Base-by-base conservation (phyloP, 805 yeast species). In the Danielia reshetovae region DNA sequence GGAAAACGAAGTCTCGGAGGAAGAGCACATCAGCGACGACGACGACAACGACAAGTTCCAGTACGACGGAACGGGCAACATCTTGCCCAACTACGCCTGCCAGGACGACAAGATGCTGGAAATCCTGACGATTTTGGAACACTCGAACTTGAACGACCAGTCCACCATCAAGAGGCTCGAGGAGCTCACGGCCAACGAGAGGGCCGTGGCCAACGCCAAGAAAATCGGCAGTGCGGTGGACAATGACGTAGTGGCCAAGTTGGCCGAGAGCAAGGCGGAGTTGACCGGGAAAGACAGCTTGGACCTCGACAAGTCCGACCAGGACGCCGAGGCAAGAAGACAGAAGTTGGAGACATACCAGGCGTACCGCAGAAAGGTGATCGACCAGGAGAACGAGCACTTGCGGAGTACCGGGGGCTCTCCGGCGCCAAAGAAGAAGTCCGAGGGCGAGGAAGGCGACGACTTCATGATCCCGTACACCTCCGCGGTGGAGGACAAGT, bases 391-490 rank as follows among this genome's bases (percentile, higher is more conserved):
- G 40, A 71, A 77, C 25, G 71, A 68, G 19, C 30, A 36, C 53
- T 53, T 18, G 55, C 51, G 41, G 3, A 24, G 15, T 17, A 30
- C 32, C 35, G 28, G 24, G 8, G 24, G 30, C 13, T 10, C 27
- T 9, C 10, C 35, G 4, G 39, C 30, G 22, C 31, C 31, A 4
- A 31, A 33, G 14, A 31, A 42, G 4, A 46, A 37, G 7, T 27
- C 32, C 17, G 50, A 45, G 1, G 31, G 30, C 7, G 29, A 38
- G 3, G 41, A 39, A 7, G 45, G 43, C 27, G 38, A 24, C 18
- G 65, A 60, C 28, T 67, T 67, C 35, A 55, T 68, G 63, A 58
- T 77, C n/a, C 86, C 86, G 1, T 81, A 81, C 52, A 80, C 87
- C 2, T 70, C 80, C 7, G 85, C 80, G 24, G 68, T 68, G 15